Conservation (phyloP, 2,329 filamentous ascomycete species). For the Cadophora malorum region DNA sequence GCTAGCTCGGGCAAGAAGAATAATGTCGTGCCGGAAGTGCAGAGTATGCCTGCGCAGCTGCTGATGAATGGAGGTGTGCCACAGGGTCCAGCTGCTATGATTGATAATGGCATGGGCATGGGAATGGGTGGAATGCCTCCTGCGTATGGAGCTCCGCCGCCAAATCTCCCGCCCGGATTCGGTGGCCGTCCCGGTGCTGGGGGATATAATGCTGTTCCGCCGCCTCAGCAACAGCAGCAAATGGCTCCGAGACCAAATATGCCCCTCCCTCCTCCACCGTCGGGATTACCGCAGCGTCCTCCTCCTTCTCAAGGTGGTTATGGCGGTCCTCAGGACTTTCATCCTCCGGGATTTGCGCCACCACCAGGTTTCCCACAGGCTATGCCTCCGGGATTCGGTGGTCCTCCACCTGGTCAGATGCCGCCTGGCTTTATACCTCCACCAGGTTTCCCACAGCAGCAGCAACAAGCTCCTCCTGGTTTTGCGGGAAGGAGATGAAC, state of each 20-base stretch:
- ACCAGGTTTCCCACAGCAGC: slow-evolving; percentile 39
- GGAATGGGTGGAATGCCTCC: slow-evolving; percentile 25
- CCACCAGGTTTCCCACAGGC: slow-evolving; percentile 53
- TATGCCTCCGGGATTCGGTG: slow-evolving; percentile 52
- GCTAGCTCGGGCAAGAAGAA: slow-evolving; percentile 93
- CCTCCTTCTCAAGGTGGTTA: slow-evolving; percentile 72
- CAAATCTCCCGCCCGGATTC: slow-evolving; percentile 41
- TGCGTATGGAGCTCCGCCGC: slow-evolving; percentile 36
- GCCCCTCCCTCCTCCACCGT: slow-evolving; percentile 62
- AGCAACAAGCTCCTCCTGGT: slow-evolving; percentile 41
- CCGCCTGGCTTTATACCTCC: slow-evolving; percentile 42
- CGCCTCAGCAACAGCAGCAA: slow-evolving; percentile 39
- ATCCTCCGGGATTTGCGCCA: slow-evolving; percentile 51
- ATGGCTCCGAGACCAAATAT: slow-evolving; percentile 48
- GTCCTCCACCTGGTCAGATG: slow-evolving; percentile 37
- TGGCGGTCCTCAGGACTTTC: slow-evolving; percentile 65
- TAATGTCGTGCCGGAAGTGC: slow-evolving; percentile 80
- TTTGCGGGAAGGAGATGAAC: slow-evolving; percentile 40
- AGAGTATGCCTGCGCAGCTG: slow-evolving; percentile 46
- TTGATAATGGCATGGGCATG: slow-evolving; percentile 39
- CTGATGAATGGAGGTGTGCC: slow-evolving; percentile 50
- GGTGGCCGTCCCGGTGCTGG: slow-evolving; percentile 34
- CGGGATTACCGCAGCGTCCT: slow-evolving; percentile 67
- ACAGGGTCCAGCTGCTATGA: slow-evolving; percentile 50
- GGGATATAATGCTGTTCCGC: slow-evolving; percentile 43